Percentiles rank a stretch among this genome's conserved stretches.
Conservation (phyloP, 2,329 filamentous ascomycete genomes). For the Sarocladium strictum region DNA sequence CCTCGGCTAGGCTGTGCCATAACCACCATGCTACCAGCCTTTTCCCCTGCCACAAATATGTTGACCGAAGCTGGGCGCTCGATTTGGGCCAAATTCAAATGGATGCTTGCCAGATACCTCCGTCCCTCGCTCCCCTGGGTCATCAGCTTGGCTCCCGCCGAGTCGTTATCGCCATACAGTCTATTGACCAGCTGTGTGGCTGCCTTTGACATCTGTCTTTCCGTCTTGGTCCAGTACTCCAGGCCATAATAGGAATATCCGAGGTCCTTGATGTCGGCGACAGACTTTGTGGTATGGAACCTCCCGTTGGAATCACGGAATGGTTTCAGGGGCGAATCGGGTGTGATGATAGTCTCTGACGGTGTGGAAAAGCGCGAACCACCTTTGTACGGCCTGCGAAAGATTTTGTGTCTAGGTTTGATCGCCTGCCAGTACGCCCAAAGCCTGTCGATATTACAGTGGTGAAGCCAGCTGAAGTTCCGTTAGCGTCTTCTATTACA, state of each 20-base stretch:
- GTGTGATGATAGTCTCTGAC: constrained; percentile 31
- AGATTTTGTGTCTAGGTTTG: constrained; percentile 27
- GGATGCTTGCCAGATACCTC: constrained; percentile 29
- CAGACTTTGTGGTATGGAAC: constrained; percentile 36
- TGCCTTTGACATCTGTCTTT: constrained; percentile 22
- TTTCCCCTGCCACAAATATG: constrained; percentile 26
- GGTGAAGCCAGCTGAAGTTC: constrained; percentile 35
- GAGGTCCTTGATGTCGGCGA: constrained; percentile 25
- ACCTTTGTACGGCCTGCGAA: constrained; percentile 28
- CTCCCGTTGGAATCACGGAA: constrained; percentile 35
- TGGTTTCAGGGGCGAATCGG: constrained; percentile 41
- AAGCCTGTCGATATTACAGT: constrained; percentile 57
- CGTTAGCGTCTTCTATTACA: neutral
- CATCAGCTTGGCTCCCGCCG: neutral
- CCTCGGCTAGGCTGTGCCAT: constrained; percentile 29
- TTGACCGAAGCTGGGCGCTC: constrained; percentile 29
- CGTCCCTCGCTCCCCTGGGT: constrained; percentile 12
- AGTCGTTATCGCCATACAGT: constrained; percentile 20
- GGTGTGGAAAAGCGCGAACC: constrained; percentile 34
- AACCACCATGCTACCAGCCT: constrained; percentile 28
- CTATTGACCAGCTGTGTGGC: constrained; percentile 27
- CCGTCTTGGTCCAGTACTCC: constrained; percentile 27
- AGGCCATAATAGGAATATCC: constrained; percentile 35
- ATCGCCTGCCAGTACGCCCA: constrained; percentile 51
- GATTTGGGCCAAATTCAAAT: constrained; percentile 28